A percentile compares a stretch with the other conserved stretches of the same genome.
These are phyloP conservation scores for Metarhizium sp. DNA, from an alignment of 2,329 filamentous ascomycete species.

Conservation along the genomic window DNA sequence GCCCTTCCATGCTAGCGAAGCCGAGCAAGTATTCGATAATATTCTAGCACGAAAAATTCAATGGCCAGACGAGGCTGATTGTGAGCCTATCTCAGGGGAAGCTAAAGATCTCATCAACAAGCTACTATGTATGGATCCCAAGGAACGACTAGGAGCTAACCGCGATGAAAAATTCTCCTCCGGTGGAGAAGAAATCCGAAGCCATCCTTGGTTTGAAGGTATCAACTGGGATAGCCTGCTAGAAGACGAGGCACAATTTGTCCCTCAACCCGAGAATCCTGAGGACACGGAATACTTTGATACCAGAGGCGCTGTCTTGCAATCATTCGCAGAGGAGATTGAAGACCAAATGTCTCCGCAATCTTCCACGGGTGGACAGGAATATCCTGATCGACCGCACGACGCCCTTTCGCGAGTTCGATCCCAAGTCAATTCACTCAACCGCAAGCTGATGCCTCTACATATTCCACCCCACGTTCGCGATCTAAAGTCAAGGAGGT, in stretches of 20 bases:
- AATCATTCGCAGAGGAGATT: constrained; percentile 88
- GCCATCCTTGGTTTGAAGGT: constrained; percentile 78
- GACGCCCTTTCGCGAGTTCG: constrained; percentile 87
- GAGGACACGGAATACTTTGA: constrained; percentile 99
- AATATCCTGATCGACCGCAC: constrained; percentile 84
- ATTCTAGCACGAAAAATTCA: constrained; percentile 83
- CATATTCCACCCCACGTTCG: constrained; percentile 95
- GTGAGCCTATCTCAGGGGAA: constrained; percentile 66
- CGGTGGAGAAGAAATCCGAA: constrained; percentile 85
- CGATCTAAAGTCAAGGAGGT: constrained; percentile 74
- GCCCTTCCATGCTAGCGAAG: constrained; percentile 83
- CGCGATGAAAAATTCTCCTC: constrained; percentile 70
- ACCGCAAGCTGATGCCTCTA: constrained; percentile 86
- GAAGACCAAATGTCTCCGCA: constrained; percentile 79
- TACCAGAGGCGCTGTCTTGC: constrained; percentile 77
- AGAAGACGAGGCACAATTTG: constrained; percentile 94
- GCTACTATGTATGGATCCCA: constrained; percentile 76
- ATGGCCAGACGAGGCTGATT: constrained; percentile 80
- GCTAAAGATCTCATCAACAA: constrained; percentile 93
- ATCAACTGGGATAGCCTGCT: constrained; percentile 84
- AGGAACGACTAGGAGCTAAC: constrained; percentile 76
- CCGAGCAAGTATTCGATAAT: constrained; percentile 94
- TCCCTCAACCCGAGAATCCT: constrained; percentile 83
- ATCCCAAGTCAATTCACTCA: constrained; percentile 75
- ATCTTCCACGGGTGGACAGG: constrained; percentile 56